These are phyloP conservation scores for Nicotiana noctiflora DNA, from an alignment of 257 asterid species.

Conservation along the genomic window DNA sequence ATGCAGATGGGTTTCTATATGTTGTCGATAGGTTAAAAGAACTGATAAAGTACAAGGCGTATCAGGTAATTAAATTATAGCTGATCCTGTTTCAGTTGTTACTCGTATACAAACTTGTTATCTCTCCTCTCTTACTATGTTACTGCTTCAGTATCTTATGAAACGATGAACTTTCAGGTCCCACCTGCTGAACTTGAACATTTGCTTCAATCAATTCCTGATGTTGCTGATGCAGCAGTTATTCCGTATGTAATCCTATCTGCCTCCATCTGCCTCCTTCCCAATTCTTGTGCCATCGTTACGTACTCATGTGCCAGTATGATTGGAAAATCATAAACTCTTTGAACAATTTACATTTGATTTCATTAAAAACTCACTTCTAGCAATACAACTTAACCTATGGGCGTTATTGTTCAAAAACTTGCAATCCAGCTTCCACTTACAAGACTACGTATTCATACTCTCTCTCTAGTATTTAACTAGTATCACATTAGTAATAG, in stretches of 20 bases:
- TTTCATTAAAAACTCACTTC: not conserved
- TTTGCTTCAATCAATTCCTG: constrained; percentile 71
- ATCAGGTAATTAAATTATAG: constrained; percentile 46
- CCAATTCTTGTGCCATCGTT: not conserved
- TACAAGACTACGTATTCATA: not conserved
- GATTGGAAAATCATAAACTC: not conserved
- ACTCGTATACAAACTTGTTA: not conserved
- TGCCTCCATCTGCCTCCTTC: not conserved
- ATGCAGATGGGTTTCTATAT: constrained; percentile 67
- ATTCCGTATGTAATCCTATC: constrained; percentile 58
- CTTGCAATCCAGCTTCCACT: not conserved
- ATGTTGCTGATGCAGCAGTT: constrained; percentile 87
- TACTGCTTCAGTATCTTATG: not conserved
- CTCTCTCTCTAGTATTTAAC: not conserved
- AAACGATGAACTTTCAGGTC: constrained; percentile 46
- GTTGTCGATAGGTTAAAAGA: constrained; percentile 89
- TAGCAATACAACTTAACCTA: not conserved
- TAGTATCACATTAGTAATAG: not conserved
- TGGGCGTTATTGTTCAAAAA: not conserved
- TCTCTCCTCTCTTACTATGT: not conserved
- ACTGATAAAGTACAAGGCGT: constrained; percentile 84
- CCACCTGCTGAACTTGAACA: constrained; percentile 96
- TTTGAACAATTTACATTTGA: not conserved
- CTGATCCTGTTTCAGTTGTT: not conserved
- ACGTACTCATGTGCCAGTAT: not conserved